Evolutionary conservation across 2,329 filamentous ascomycete species (phyloP), one percentile per base, ranked within the genome.

Genomic region (Trichoderma endophyticum): DNA sequence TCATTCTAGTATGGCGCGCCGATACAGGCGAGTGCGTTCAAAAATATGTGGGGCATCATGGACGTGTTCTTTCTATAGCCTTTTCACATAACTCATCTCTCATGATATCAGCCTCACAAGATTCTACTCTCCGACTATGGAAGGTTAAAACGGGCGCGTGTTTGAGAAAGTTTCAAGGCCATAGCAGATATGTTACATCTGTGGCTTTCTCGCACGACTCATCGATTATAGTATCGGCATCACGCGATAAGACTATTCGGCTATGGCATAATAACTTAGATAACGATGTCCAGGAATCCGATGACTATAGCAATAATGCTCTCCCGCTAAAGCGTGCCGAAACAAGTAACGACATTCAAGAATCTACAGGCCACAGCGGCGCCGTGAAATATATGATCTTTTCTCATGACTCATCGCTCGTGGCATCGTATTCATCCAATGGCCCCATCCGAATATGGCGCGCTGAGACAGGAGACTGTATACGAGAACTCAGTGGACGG

Each of bases 181-280:
- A 15, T 8, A 18, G 9, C 18, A 1, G 0, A 2, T 1, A 2
- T 1, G 9, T 60, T 4, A 3, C 0, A 18, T 32, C 28, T 32
- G 9, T 60, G 28, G 56, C 8, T 18, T 60, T 60, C 28, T 34
- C 56, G 28, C 28, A 60, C 6, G 15, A 60, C 9, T 60, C 56
- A 1, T 3, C 15, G 0, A 11, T n/a, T 6, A 32, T 60, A 32
- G 56, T 28, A 21, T 60, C 56, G 2, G 18, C 56, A 0, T 60
- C 56, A 21, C 0, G 0, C 1, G 28, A 32, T 8, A 1, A 2
- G 0, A 32, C 56, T 4, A 60, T 60, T 12, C 4, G n/a, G 3
- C 11, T 60, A 18, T 60, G 56, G 56, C 3, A 21, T 6, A 28
- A 0, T 14, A 14, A 32, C 12, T 0, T 30, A 59, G 18, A 30